Percentiles rank a stretch among this genome's conserved stretches.
Evolutionary conservation across 495 filamentous ascomycete genomes (phyloP).

Genomic region (Penicillium chermesinum): DNA sequence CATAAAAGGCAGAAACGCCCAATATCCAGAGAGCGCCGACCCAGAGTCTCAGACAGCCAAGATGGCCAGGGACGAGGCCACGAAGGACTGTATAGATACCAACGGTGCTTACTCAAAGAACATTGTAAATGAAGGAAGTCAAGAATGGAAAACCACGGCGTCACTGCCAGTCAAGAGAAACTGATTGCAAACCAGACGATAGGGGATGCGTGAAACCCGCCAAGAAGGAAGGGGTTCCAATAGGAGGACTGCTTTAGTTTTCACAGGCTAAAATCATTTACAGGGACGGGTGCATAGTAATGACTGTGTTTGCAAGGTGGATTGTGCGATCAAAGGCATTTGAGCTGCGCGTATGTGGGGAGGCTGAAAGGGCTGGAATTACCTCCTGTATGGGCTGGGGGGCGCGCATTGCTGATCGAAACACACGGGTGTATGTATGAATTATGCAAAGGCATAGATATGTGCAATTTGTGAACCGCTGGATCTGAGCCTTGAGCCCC

Average conservation of each 20-base stretch:
- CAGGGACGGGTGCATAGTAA: background rate
- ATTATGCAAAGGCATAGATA: too few species aligned
- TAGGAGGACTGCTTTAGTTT: background rate
- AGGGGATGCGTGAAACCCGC: slow-evolving; percentile 3
- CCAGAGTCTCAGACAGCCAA: too few species aligned
- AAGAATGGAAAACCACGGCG: background rate
- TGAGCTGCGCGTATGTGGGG: background rate
- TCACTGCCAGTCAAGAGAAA: background rate
- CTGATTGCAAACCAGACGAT: background rate
- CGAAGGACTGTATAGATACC: background rate
- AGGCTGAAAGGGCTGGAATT: background rate
- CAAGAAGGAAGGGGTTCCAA: slow-evolving; percentile 21
- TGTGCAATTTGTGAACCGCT: too few species aligned
- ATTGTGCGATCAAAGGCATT: slow-evolving; percentile 7
- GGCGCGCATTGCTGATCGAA: slow-evolving; percentile 4
- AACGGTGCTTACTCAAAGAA: background rate
- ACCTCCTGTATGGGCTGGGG: background rate
- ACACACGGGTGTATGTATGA: background rate
- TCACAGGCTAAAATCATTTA: background rate
- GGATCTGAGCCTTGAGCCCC: too few species aligned
- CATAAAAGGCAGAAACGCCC: background rate
- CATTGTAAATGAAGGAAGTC: background rate
- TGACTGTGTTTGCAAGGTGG: background rate
- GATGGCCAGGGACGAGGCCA: too few species aligned
- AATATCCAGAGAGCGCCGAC: too few species aligned